Percentiles rank a stretch among this genome's conserved stretches.
Conservation (phyloP, 768 basidiomycete species). For the Galerina marginata region DNA sequence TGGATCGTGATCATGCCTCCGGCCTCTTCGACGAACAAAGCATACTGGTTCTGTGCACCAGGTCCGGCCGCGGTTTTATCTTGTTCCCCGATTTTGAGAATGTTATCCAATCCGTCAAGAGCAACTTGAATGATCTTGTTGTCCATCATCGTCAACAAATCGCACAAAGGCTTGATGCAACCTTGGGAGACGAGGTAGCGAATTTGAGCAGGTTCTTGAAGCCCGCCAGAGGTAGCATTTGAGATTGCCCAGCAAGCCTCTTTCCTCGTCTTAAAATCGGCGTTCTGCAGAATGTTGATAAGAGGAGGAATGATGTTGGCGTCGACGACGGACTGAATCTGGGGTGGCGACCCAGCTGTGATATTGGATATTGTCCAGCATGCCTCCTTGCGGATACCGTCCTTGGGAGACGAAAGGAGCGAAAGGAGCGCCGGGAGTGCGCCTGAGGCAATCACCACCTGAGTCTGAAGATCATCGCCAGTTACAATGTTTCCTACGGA, state of each 20-base stretch:
- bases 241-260: slow-evolving; percentile 99
- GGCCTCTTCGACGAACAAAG: slow-evolving; percentile 94
- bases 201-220: slow-evolving; percentile 96
- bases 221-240: slow-evolving; percentile 96
- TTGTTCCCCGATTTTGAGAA: slow-evolving; percentile 95
- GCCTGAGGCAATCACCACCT: slow-evolving; percentile 98
- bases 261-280: slow-evolving; percentile 99
- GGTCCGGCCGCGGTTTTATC: slow-evolving; percentile 86
- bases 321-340: slow-evolving; percentile 97
- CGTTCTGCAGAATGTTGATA: slow-evolving; percentile 96
- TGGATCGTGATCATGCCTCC: slow-evolving; percentile 99
- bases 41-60: slow-evolving; percentile 90
- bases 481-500: slow-evolving; percentile 99
- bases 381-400: slow-evolving; percentile 98
- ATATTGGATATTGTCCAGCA: slow-evolving; percentile 99
- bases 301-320: slow-evolving; percentile 98
- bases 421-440: slow-evolving; percentile 94
- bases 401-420: slow-evolving; percentile 94
- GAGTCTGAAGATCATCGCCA: slow-evolving; percentile 98
- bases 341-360: slow-evolving; percentile 94
- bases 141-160: slow-evolving; percentile 96
- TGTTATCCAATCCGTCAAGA: slow-evolving; percentile 97
- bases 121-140: slow-evolving; percentile 99
- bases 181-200: slow-evolving; percentile 97
- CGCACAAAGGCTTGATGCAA: slow-evolving; percentile 98